Evolutionary conservation across 2,329 filamentous ascomycete genomes (phyloP), one percentile per base, ranked within the genome.

Genomic region (Hypoxylon sp.): DNA sequence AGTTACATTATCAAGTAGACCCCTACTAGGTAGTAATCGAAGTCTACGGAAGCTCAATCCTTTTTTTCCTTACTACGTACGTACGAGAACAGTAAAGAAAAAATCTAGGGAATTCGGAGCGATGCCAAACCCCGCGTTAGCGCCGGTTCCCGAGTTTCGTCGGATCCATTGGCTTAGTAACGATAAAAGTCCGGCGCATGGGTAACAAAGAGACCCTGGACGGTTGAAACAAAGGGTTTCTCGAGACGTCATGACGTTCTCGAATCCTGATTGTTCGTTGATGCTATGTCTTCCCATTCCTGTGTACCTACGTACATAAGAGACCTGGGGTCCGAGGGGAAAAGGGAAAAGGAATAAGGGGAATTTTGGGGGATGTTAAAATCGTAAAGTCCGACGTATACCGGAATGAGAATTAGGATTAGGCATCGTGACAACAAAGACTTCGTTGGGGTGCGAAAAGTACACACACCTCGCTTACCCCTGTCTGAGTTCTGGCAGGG

Each of bases 81-180:
- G 21, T 58, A 41, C 23, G 7, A 12, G 21, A 45, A 45, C 25
- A 52, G 12, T 8, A 34, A 27, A 45, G 11, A 45, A 47, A 37
- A 25, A 32, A 27, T n/a, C n/a, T n/a, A 39, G 21, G 21, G 39
- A 30, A 34, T 21, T 63, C 62, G 66, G 66, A 61, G 41, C 50
- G 27, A 63, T 45, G 50, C 61, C 29, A 63, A 63, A 65, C 59
- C 66, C 66, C 66, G 63, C 66, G 39, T 54, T 62, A 65, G 65
- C 45, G 25, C 65, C 65, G 58, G 50, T 50, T 46, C 54, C 61
- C 65, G 58, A 68, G 29, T 50, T 37, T 32, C 29, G 50, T 46
- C 39, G 14, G 41, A 37, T n/a, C n/a, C n/a, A n/a, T 29, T 34
- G 9, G 59, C 60, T 62, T 62, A 62, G 46, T 62, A 62, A 57